phyloP scores from a whole-genome alignment of 2,329 filamentous ascomycete species.

The Alternaria postmessia region DNA sequence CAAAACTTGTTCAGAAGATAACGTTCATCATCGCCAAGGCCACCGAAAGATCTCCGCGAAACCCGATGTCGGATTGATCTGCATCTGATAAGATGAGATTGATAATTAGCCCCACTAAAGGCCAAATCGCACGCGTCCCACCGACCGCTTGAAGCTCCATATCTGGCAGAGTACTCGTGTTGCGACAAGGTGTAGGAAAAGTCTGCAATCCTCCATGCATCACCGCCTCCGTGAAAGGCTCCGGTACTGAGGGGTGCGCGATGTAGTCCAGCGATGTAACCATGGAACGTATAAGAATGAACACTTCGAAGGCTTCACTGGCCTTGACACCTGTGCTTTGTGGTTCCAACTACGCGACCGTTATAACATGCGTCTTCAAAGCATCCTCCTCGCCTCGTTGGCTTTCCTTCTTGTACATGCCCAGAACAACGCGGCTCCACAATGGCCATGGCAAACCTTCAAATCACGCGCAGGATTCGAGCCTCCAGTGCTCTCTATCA shows the following conservation, averaged over 20 bases:
- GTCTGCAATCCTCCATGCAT: not conserved
- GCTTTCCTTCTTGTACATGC: not conserved
- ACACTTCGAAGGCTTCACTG: not conserved
- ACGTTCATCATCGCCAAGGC: not conserved
- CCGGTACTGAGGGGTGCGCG: not conserved
- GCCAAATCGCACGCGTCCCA: not conserved
- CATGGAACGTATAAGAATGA: not conserved
- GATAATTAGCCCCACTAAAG: not conserved
- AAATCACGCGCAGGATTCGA: conserved; percentile 11
- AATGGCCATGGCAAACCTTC: conserved; percentile 20
- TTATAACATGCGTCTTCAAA: not conserved
- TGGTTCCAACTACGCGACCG: not conserved
- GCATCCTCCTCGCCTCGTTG: not conserved
- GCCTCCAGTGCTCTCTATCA: conserved; percentile 15
- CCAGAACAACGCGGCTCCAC: not conserved
- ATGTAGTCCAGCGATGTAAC: not conserved
- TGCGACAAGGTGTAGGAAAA: conserved; percentile 8
- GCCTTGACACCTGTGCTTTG: not conserved
- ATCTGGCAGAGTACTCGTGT: not conserved
- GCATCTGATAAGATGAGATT: conserved; percentile 11
- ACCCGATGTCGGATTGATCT: conserved; percentile 5
- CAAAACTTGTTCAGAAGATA: not conserved
- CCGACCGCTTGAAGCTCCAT: not conserved
- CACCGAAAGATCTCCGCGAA: not conserved
- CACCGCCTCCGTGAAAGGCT: not conserved